These are phyloP conservation scores for Neoascochyta sp. DNA, from an alignment of 2,329 filamentous ascomycete species.

Conservation along the genomic window DNA sequence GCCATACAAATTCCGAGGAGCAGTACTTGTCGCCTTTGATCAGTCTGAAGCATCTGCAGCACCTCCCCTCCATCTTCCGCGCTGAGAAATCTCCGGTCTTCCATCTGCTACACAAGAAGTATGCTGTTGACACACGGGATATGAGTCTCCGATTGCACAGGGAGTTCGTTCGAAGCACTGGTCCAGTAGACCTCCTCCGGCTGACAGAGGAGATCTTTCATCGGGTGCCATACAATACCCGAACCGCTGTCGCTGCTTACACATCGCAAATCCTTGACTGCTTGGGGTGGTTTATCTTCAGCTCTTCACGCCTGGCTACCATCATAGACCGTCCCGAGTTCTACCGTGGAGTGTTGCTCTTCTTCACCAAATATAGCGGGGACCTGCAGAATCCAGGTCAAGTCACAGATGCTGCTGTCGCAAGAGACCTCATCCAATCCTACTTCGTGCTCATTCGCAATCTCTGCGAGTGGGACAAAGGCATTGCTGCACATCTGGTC, in stretches of 20 bases:
- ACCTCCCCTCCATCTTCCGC: constrained; percentile 22
- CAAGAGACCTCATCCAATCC: constrained; percentile 23
- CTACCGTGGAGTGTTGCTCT: constrained; percentile 17
- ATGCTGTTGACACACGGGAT: constrained; percentile 16
- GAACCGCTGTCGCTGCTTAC: constrained; percentile 16
- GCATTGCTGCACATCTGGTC: constrained; percentile 22
- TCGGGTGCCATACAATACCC: constrained; percentile 13
- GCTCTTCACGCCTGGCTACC: constrained; percentile 5
- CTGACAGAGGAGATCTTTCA: constrained; percentile 21
- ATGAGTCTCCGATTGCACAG: constrained; percentile 18
- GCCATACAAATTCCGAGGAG: constrained; percentile 12
- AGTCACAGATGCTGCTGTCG: constrained; percentile 20
- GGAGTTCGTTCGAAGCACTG: constrained; percentile 24
- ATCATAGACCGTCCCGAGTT: constrained; percentile 17
- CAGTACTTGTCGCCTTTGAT: constrained; percentile 17
- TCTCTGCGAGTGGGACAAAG: constrained; percentile 26
- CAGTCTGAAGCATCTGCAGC: constrained; percentile 28
- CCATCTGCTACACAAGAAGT: constrained; percentile 27
- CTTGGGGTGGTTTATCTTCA: constrained; percentile 23
- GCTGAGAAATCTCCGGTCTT: constrained; percentile 22
- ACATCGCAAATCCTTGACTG: constrained; percentile 16
- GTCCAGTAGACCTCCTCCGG: constrained; percentile 22
- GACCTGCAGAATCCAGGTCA: constrained; percentile 29
- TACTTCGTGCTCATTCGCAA: constrained; percentile 21
- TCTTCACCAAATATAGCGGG: constrained; percentile 27